Conservation (phyloP, 176 grass and related monocot genomes). For the Juncus effusus region DNA sequence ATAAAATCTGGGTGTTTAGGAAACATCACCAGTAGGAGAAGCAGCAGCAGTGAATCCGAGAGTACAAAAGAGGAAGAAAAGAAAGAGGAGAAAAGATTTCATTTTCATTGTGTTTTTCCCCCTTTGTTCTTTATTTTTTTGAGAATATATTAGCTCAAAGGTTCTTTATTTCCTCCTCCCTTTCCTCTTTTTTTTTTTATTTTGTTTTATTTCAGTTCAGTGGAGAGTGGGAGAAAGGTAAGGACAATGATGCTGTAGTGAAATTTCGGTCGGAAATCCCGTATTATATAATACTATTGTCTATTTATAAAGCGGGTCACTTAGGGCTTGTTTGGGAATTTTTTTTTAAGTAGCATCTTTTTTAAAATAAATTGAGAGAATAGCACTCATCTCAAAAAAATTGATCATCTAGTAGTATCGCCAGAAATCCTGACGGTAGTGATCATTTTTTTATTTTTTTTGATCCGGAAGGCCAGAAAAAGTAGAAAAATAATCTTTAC, state of each 20-base stretch:
- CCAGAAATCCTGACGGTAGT: too few species aligned
- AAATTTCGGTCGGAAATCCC: background rate
- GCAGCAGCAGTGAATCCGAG: slow-evolving; percentile 31
- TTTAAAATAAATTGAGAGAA: too few species aligned
- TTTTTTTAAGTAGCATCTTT: too few species aligned
- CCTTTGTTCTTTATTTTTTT: background rate
- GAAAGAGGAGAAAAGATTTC: slow-evolving; percentile 28
- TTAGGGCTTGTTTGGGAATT: too few species aligned
- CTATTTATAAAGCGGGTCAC: too few species aligned
- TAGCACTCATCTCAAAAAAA: too few species aligned
- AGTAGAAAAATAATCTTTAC: too few species aligned
- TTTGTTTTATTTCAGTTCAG: slow-evolving; percentile 1
- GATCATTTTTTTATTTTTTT: too few species aligned
- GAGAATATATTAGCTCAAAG: slow-evolving; percentile 10
- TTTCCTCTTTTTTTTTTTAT: background rate
- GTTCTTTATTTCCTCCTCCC: background rate
- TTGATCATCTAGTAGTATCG: too few species aligned
- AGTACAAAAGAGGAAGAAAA: slow-evolving; percentile 28
- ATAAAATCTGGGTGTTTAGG: slow-evolving; percentile 2
- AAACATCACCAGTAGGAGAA: slow-evolving; percentile 34
- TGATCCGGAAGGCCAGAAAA: too few species aligned
- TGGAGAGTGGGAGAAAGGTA: slow-evolving; percentile 1
- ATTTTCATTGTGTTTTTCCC: slow-evolving; percentile 33
- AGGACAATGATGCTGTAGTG: background rate
- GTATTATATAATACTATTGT: background rate